These are phyloP conservation scores for Boletus subparvulus DNA, from an alignment of 768 basidiomycete genomes.

Conservation along the genomic window DNA sequence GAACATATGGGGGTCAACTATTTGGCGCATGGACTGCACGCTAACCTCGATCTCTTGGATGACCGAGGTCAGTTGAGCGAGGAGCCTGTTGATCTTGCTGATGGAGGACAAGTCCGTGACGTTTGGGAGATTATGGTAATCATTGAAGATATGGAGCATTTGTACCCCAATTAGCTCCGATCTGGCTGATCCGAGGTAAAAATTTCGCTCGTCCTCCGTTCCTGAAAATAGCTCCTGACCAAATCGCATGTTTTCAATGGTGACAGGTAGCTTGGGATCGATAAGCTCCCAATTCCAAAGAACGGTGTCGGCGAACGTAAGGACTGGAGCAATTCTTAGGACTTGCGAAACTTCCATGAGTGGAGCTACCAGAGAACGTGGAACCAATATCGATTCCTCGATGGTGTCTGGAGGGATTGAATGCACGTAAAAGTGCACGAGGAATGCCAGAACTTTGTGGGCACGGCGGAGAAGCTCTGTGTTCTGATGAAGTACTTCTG, in stretches of 20 bases:
- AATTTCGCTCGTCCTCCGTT: conserved; percentile 79
- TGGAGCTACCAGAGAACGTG: conserved; percentile 74
- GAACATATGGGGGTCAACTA: conserved; percentile 83
- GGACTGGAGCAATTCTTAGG: conserved; percentile 86
- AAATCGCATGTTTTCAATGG: conserved; percentile 73
- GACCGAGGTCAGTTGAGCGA: conserved; percentile 61
- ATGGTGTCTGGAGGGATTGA: conserved; percentile 52
- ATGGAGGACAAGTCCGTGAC: conserved; percentile 59
- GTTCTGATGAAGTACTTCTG: conserved; percentile 50
- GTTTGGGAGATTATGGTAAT: conserved; percentile 77
- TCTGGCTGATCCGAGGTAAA: conserved; percentile 81
- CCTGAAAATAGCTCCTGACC: conserved; percentile 73
- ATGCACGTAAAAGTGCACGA: conserved; percentile 89
- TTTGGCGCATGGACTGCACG: conserved; percentile 64
- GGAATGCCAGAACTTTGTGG: conserved; percentile 86
- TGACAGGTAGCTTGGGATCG: conserved; percentile 56
- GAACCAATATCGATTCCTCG: conserved; percentile 54
- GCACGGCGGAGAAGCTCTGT: conserved; percentile 74
- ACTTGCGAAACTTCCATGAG: conserved; percentile 70
- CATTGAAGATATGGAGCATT: conserved; percentile 83
- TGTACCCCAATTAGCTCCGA: conserved; percentile 87
- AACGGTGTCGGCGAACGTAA: conserved; percentile 95
- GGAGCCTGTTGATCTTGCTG: conserved; percentile 69
- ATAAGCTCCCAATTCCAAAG: conserved; percentile 85
- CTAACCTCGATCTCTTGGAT: conserved; percentile 74